phyloP scores from a whole-genome alignment of 2,329 filamentous ascomycete genomes.

The Verticillium longisporum region DNA sequence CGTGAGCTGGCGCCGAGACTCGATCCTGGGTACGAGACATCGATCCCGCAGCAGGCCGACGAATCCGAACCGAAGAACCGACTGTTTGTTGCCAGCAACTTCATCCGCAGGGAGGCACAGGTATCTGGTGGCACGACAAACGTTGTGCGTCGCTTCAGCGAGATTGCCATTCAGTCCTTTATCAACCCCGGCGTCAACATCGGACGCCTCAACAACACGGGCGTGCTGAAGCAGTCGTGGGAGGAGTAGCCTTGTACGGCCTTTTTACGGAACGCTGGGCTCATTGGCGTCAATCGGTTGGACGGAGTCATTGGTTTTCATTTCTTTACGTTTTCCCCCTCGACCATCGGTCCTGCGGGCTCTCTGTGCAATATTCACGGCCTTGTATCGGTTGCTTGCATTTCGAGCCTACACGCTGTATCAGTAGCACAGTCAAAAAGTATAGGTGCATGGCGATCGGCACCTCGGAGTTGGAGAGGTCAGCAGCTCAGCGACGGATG shows the following conservation, averaged over 20 bases:
- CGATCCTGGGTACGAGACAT: slow-evolving; percentile 49
- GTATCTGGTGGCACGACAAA: slow-evolving; percentile 65
- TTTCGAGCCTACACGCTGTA: not conserved
- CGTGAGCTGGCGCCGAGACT: slow-evolving; percentile 65
- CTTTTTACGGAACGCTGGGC: not conserved
- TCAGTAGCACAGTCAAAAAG: not conserved
- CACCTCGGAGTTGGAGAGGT: not conserved
- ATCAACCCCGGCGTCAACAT: slow-evolving; percentile 45
- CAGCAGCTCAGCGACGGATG: not conserved
- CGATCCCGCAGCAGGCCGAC: slow-evolving; percentile 52
- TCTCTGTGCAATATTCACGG: not conserved
- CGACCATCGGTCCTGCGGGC: not conserved
- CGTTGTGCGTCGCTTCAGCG: slow-evolving; percentile 62
- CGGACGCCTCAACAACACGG: slow-evolving; percentile 15
- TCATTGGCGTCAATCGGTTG: not conserved
- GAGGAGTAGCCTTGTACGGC: not conserved
- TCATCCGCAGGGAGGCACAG: slow-evolving; percentile 58
- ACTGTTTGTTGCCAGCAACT: slow-evolving; percentile 62
- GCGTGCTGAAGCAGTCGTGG: slow-evolving; percentile 1
- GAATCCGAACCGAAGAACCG: slow-evolving; percentile 62
- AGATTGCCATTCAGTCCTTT: slow-evolving; percentile 57
- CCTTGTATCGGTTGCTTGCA: not conserved
- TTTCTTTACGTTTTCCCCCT: not conserved
- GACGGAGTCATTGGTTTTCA: not conserved
- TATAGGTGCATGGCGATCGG: not conserved